Conservation (phyloP, 306 rosid genomes). For the Fragaria ananassa region DNA sequence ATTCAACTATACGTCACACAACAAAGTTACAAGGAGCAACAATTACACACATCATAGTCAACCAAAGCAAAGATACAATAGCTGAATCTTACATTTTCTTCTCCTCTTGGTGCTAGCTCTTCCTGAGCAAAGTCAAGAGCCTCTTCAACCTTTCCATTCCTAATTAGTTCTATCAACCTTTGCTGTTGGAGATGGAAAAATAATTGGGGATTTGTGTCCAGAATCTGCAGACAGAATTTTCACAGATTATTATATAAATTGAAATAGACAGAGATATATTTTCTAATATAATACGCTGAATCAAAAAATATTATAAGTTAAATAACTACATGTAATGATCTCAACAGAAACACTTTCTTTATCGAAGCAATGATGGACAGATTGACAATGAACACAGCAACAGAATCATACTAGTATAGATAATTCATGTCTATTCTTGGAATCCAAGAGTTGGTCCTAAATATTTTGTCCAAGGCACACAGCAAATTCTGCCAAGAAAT, state of each 20-base stretch:
- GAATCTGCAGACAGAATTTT: constrained; percentile 59
- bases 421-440: background rate
- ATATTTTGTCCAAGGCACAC: background rate
- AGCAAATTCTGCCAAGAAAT: background rate
- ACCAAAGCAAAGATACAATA: constrained; percentile 7
- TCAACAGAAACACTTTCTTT: background rate
- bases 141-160: constrained; percentile 87
- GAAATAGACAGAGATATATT: background rate
- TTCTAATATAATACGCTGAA: background rate
- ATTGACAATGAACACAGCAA: background rate
- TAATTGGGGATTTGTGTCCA: constrained; percentile 90
- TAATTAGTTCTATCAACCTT: constrained; percentile 81
- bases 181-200: constrained; percentile 96
- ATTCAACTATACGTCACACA: background rate
- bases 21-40: background rate
- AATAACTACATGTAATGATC: background rate
- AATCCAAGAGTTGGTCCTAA: background rate
- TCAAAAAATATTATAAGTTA: background rate
- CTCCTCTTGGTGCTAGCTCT: constrained; percentile 97
- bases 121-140: constrained; percentile 97
- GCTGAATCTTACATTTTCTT: constrained; percentile 73
- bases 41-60: constrained; percentile 4
- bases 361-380: background rate
- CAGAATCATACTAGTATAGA: background rate
- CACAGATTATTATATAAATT: background rate